Evolutionary conservation across 1,139 yeast species (phyloP).

Genomic region (Scheffersomyces segobiensis): DNA sequence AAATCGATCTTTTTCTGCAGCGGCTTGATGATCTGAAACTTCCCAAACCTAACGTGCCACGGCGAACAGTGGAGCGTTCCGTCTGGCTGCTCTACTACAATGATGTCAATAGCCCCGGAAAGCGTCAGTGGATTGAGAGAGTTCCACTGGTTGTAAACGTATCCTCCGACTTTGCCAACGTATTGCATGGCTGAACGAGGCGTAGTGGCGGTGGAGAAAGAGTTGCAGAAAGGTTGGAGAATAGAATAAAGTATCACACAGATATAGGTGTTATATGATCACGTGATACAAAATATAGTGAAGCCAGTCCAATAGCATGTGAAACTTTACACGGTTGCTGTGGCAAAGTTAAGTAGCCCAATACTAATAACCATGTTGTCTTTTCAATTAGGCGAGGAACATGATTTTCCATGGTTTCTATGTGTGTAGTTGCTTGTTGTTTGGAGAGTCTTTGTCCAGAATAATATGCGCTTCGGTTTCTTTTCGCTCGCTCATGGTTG

Average conservation of each 20-base stretch:
- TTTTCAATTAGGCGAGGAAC: too few species aligned
- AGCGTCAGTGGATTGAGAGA: slow-evolving; percentile 94
- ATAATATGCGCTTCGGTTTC: too few species aligned
- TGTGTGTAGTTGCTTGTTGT: too few species aligned
- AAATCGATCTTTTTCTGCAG: slow-evolving; percentile 93
- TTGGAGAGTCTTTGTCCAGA: too few species aligned
- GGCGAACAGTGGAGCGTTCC: slow-evolving; percentile 89
- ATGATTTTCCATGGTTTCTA: too few species aligned
- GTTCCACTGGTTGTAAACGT: slow-evolving; percentile 96
- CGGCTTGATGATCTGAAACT: slow-evolving; percentile 90
- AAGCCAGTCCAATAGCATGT: neutral
- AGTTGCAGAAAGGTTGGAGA: neutral
- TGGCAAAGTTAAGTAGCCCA: too few species aligned
- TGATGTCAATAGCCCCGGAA: slow-evolving; percentile 96
- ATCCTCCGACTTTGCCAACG: slow-evolving; percentile 93
- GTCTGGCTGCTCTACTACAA: slow-evolving; percentile 90
- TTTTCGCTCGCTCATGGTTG: too few species aligned
- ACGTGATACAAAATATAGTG: neutral
- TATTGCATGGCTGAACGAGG: slow-evolving; percentile 65
- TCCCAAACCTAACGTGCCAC: slow-evolving; percentile 94
- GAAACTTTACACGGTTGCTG: neutral
- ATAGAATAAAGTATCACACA: neutral
- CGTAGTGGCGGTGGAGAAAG: neutral
- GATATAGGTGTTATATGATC: neutral
- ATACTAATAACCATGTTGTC: too few species aligned